phyloP scores from a whole-genome alignment of 2,329 filamentous ascomycete genomes.

The Immersiporthe knoxdaviesiana region DNA sequence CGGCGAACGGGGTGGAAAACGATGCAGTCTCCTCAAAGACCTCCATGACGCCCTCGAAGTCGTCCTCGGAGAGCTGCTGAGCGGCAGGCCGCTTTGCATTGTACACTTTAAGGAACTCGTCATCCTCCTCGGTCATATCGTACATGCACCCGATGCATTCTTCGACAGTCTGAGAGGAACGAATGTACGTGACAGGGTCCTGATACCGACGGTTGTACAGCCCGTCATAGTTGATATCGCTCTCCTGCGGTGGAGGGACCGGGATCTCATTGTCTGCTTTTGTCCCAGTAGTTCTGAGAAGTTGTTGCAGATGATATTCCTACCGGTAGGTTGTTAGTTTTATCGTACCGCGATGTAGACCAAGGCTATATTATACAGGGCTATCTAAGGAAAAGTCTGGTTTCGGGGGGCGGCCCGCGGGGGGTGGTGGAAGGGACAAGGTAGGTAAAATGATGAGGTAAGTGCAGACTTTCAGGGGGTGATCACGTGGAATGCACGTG shows the following conservation, averaged over 20 bases:
- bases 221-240: slow-evolving; percentile 80
- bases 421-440: slow-evolving; percentile 18
- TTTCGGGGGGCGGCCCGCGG: too few relatives aligned
- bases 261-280: slow-evolving; percentile 66
- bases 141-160: slow-evolving; percentile 90
- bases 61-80: slow-evolving; percentile 78
- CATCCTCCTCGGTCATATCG: slow-evolving; percentile 93
- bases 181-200: slow-evolving; percentile 91
- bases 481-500: slow-evolving; percentile 32
- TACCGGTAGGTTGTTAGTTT: slow-evolving; percentile 48
- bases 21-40: slow-evolving; percentile 89
- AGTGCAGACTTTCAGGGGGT: slow-evolving; percentile 13
- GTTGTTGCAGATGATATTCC: slow-evolving; percentile 95
- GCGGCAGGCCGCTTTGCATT: slow-evolving; percentile 73
- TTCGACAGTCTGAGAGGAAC: slow-evolving; percentile 97
- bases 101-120: slow-evolving; percentile 79
- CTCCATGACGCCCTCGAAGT: slow-evolving; percentile 93
- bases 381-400: background rate
- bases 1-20: slow-evolving; percentile 83
- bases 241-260: slow-evolving; percentile 66
- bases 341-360: slow-evolving; percentile 29
- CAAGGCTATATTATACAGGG: slow-evolving; percentile 18
- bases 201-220: slow-evolving; percentile 80
- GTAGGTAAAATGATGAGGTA: slow-evolving; percentile 14
- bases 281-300: slow-evolving; percentile 61